Conservation (phyloP, 2,329 filamentous ascomycete genomes). For the Hypoxylon sp. region DNA sequence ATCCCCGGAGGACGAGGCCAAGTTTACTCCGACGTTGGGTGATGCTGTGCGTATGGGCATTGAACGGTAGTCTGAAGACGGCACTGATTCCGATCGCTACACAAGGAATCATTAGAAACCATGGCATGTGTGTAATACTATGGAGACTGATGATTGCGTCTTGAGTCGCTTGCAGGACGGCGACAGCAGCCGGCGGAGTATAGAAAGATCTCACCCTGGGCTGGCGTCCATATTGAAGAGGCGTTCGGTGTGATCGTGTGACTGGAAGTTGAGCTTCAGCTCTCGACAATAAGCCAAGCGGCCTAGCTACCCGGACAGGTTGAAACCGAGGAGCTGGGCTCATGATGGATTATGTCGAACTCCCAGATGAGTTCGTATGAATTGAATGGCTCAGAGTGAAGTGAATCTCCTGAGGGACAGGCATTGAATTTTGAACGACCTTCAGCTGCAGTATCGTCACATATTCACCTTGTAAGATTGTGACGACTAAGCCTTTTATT, state of each 20-base stretch:
- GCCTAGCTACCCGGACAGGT: constrained; percentile 23
- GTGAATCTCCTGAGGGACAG: constrained; percentile 1
- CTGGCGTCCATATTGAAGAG: neutral
- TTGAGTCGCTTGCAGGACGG: constrained; percentile 56
- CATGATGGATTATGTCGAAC: constrained; percentile 33
- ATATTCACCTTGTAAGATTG: neutral
- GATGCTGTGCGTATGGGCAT: constrained; percentile 55
- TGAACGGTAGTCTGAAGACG: constrained; percentile 61
- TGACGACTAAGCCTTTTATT: neutral
- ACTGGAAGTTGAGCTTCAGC: constrained; percentile 9
- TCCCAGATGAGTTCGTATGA: neutral
- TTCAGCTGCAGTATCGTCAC: neutral
- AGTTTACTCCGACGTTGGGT: constrained; percentile 50
- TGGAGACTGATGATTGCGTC: constrained; percentile 61
- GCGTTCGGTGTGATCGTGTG: neutral
- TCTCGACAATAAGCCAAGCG: constrained; percentile 12
- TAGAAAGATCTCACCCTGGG: constrained; percentile 49
- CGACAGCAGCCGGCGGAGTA: constrained; percentile 49
- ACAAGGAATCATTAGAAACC: constrained; percentile 68
- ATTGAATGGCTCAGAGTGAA: neutral
- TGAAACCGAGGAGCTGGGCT: constrained; percentile 16
- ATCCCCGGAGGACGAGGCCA: constrained; percentile 52
- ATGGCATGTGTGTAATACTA: constrained; percentile 59
- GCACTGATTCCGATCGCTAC: constrained; percentile 62
- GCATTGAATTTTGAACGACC: neutral